Conservation (phyloP, 2,329 filamentous ascomycete species). For the Lachnellula subtilissima region DNA sequence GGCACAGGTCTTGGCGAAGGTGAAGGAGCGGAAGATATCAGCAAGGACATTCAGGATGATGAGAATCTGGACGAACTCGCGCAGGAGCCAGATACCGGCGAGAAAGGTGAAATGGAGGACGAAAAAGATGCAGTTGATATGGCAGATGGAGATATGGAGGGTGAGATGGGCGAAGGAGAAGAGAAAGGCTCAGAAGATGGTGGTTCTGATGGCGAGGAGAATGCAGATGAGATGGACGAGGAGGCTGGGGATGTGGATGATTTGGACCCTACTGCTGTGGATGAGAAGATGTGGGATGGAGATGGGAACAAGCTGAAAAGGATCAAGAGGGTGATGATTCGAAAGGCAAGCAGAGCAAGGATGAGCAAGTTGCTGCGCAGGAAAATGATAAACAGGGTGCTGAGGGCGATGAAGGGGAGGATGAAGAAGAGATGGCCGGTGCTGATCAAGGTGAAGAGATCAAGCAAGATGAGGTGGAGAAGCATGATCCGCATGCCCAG, state of each 20-base stretch:
- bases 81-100: slow-evolving; percentile 65
- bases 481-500: slow-evolving; percentile 60
- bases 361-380: slow-evolving; percentile 42
- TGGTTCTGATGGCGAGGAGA: slow-evolving; percentile 59
- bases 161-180: slow-evolving; percentile 66
- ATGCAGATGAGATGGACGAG: slow-evolving; percentile 76
- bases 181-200: slow-evolving; percentile 60
- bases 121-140: slow-evolving; percentile 86
- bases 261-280: slow-evolving; percentile 80
- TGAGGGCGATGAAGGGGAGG: slow-evolving; percentile 44
- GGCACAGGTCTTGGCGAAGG: slow-evolving; percentile 94
- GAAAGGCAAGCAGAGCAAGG: slow-evolving; percentile 62
- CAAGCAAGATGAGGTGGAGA: slow-evolving; percentile 52
- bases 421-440: slow-evolving; percentile 57
- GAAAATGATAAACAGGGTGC: slow-evolving; percentile 56
- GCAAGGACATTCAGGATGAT: slow-evolving; percentile 90
- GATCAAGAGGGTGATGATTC: slow-evolving; percentile 72
- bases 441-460: slow-evolving; percentile 54
- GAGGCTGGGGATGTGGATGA: slow-evolving; percentile 89
- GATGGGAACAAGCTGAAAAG: slow-evolving; percentile 74
- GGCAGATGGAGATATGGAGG: slow-evolving; percentile 88
- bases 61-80: slow-evolving; percentile 91
- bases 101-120: slow-evolving; percentile 64
- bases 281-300: slow-evolving; percentile 99
- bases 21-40: slow-evolving; percentile 94